Evolutionary conservation across 2,329 filamentous ascomycete genomes (phyloP), one percentile per base, ranked within the genome.

Genomic region (Aspergillus sp.): DNA sequence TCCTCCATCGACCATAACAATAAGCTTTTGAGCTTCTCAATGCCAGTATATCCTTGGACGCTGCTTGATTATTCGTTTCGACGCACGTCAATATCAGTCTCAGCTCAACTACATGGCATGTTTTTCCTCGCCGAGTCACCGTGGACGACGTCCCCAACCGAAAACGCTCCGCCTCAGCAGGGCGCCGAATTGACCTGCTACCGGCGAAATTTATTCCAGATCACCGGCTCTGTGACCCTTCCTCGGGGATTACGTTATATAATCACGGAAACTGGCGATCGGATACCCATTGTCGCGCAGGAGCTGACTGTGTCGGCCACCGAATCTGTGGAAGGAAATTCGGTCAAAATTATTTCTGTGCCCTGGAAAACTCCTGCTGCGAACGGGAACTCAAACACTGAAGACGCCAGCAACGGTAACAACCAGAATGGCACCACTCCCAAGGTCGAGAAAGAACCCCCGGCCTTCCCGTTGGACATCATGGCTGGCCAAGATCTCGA

Each of bases 361-460:
- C 93, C 93, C 1, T 98, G 93, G 93, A 98, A 98, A 80, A 97
- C 93, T 2, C 93, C 92, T 1, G 90, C 90, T 27, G 90, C 90
- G 62, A 80, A 87, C 58, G 82, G 77, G 60, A 85, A 88, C 61
- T 79, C 79, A 2, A 80, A 80, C 11, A 68, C 71, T 24, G 69
- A 72, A 33, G 68, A 70, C 23, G 49, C 12, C 33, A 50, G 44
- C 35, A 60, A 57, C 27, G 7, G n/a, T 40, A 56, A 56, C 27
- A 60, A 49, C 21, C 52, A 52, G 39, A 60, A 24, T 35, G 46
- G 27, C 17, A 86, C 64, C 37, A 57, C 58, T 2, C 83, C 86
- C 62, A 88, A 87, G 71, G 78, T 80, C 0, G 93, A 98, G 71
- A 92, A 93, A 70, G 93, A 98, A 72, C 93, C 93, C 5, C 86